These are phyloP conservation scores for Solanum bulbocastanum DNA, from an alignment of 257 asterid species.

Conservation along the genomic window DNA sequence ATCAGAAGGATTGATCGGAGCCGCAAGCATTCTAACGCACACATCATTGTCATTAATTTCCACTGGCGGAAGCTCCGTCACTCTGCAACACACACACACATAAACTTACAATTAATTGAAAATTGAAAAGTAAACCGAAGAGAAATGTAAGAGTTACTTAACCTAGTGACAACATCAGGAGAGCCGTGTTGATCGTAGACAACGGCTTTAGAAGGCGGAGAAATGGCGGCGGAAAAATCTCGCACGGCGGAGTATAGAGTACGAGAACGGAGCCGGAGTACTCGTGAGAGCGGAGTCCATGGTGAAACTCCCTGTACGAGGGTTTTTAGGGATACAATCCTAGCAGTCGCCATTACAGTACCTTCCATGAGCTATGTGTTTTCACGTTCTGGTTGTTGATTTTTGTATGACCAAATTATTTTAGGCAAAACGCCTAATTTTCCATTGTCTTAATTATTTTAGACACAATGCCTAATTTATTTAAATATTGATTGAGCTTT, in stretches of 20 bases:
- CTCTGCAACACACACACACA: conserved; percentile 20
- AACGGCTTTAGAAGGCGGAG: conserved; percentile 87
- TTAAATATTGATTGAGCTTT: no score
- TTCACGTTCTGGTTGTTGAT: background rate
- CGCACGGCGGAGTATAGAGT: conserved; percentile 16
- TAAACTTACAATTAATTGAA: background rate
- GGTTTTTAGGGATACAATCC: conserved; percentile 20
- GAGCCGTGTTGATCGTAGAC: conserved; percentile 84
- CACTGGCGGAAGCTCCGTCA: conserved; percentile 58
- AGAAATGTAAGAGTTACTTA: background rate
- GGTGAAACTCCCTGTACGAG: conserved; percentile 14
- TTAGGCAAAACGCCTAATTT: background rate
- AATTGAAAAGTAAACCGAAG: background rate
- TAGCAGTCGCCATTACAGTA: conserved; percentile 34
- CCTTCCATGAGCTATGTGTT: background rate
- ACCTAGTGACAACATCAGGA: conserved; percentile 61
- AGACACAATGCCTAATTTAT: no score
- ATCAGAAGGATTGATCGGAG: conserved; percentile 96
- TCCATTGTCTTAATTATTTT: background rate
- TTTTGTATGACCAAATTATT: background rate
- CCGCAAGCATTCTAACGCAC: conserved; percentile 91
- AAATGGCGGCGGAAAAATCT: conserved; percentile 42
- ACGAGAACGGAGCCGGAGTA: conserved; percentile 2
- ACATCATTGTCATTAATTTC: conserved; percentile 70
- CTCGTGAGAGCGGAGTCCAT: conserved; percentile 3